A percentile compares a stretch with the other conserved stretches of the same genome.
Evolutionary conservation across 192 early-diverging fungal species (phyloP).

Genomic region (Coemansia sp.): DNA sequence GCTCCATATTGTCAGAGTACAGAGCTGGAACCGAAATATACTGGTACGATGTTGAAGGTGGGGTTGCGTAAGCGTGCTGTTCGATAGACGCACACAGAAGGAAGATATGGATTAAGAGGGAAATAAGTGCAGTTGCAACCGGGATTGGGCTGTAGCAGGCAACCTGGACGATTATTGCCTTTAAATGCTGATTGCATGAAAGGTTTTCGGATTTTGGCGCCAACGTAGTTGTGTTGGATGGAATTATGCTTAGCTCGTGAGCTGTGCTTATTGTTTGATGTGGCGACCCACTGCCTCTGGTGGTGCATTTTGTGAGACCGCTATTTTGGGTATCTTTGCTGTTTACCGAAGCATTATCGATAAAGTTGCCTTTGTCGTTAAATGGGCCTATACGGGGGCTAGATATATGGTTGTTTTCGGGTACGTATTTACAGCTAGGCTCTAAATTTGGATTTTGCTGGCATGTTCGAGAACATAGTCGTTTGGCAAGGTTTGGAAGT

Average conservation of each 20-base stretch:
- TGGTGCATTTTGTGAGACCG: conserved; percentile 2
- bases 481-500: background rate
- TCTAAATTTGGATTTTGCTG: background rate
- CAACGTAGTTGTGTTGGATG: conserved; percentile 3
- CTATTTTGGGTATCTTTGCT: conserved; percentile 7
- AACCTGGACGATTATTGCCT: background rate
- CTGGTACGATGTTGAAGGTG: background rate
- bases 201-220: background rate
- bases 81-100: conserved; percentile 11
- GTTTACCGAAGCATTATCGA: background rate
- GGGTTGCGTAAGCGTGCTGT: conserved; percentile 1
- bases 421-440: background rate
- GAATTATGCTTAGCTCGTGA: background rate
- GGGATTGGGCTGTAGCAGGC: conserved; percentile 5
- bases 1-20: conserved; percentile 17
- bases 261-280: background rate
- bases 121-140: conserved; percentile 1
- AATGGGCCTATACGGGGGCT: background rate
- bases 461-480: background rate
- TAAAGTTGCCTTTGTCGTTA: background rate
- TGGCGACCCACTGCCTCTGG: background rate
- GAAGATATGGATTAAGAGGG: conserved; percentile 11
- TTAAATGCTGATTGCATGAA: background rate
- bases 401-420: background rate
- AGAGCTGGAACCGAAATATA: background rate